These are phyloP conservation scores for Colletotrichum sojae DNA, from an alignment of 2,329 filamentous ascomycete genomes.

Conservation along the genomic window DNA sequence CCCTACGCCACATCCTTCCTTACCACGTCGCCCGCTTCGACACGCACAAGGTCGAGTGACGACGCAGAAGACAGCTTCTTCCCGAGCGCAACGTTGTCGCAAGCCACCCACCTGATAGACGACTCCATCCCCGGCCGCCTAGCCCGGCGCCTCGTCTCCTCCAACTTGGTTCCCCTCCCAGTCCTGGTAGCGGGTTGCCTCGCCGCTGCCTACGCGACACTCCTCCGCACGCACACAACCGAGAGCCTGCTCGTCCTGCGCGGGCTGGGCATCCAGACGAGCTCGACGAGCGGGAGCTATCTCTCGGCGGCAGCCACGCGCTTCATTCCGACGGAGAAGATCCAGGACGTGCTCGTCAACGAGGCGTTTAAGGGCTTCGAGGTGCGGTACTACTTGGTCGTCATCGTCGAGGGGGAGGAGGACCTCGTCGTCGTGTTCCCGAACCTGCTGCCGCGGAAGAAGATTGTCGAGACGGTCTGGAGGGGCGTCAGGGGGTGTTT, in stretches of 20 bases:
- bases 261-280: constrained; percentile 92
- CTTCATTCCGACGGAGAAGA: constrained; percentile 90
- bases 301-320: constrained; percentile 65
- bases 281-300: constrained; percentile 78
- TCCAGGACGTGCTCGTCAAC: constrained; percentile 94
- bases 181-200: constrained; percentile 56
- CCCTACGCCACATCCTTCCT: constrained; percentile 45
- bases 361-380: constrained; percentile 95
- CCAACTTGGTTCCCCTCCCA: constrained; percentile 52
- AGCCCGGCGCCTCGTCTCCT: constrained; percentile 49
- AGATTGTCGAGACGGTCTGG: constrained; percentile 91
- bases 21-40: constrained; percentile 31
- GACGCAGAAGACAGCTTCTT: constrained; percentile 20
- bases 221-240: constrained; percentile 68
- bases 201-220: constrained; percentile 58
- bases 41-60: constrained; percentile 19
- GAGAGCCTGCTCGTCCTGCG: constrained; percentile 92
- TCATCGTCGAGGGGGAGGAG: constrained; percentile 90
- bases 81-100: constrained; percentile 44
- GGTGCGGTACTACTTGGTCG: constrained; percentile 88
- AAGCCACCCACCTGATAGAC: constrained; percentile 46
- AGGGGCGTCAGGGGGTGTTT: constrained; percentile 86
- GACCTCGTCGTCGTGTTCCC: constrained; percentile 97
- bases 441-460: constrained; percentile 78
- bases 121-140: constrained; percentile 51